These are phyloP conservation scores for Candida easanensis DNA, from an alignment of 805 yeast genomes.

Conservation along the genomic window DNA sequence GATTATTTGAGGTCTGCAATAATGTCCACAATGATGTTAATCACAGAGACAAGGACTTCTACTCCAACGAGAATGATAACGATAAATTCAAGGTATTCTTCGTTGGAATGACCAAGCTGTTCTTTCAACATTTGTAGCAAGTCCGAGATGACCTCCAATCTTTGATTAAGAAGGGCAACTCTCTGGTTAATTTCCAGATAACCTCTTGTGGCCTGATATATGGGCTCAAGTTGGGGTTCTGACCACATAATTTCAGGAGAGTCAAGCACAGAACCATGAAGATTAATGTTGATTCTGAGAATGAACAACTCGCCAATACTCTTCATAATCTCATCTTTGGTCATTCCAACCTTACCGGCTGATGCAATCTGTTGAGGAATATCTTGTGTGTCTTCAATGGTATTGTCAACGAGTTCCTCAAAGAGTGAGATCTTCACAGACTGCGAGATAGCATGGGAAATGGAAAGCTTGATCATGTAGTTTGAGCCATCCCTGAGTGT, in stretches of 20 bases:
- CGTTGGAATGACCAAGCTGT: slow-evolving; percentile 92
- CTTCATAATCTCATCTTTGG: slow-evolving; percentile 93
- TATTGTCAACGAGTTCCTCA: slow-evolving; percentile 94
- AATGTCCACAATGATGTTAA: slow-evolving; percentile 70
- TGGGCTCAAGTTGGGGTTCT: slow-evolving; percentile 96
- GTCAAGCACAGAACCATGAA: slow-evolving; percentile 87
- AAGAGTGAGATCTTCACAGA: slow-evolving; percentile 92
- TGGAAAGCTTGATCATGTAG: slow-evolving; percentile 88
- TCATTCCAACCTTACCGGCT: slow-evolving; percentile 93
- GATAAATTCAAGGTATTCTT: slow-evolving; percentile 86
- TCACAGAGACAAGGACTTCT: slow-evolving; percentile 83
- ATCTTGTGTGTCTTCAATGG: slow-evolving; percentile 95
- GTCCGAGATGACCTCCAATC: slow-evolving; percentile 92
- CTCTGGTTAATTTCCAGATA: slow-evolving; percentile 93
- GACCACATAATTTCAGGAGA: slow-evolving; percentile 99
- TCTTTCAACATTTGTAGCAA: slow-evolving; percentile 94
- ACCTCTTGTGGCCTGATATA: slow-evolving; percentile 95
- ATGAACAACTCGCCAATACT: slow-evolving; percentile 95
- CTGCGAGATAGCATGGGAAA: slow-evolving; percentile 95
- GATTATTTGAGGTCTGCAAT: slow-evolving; percentile 31
- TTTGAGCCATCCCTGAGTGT: slow-evolving; percentile 85
- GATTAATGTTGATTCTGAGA: slow-evolving; percentile 73
- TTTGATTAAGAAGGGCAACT: slow-evolving; percentile 83
- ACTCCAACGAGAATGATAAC: slow-evolving; percentile 90
- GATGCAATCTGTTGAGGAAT: slow-evolving; percentile 95